These are phyloP conservation scores for Nakazawaea ishiwadae DNA, from an alignment of 805 yeast species.

Conservation along the genomic window DNA sequence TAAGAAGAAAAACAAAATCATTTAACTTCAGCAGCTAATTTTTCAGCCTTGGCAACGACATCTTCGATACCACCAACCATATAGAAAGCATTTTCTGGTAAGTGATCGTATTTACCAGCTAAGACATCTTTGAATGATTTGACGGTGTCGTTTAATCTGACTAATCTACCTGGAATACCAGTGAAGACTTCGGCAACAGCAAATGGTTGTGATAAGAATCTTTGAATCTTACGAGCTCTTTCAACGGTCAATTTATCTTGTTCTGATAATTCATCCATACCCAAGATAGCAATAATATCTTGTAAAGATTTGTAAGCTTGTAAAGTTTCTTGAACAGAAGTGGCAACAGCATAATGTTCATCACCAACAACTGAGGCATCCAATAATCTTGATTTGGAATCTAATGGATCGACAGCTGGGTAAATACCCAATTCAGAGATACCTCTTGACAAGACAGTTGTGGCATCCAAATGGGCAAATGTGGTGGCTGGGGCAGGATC, in stretches of 20 bases:
- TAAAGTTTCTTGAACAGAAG: conserved; percentile 94
- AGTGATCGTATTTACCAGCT: conserved; percentile 97
- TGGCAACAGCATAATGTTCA: conserved; percentile 96
- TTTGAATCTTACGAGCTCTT: conserved; percentile 99
- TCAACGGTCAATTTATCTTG: conserved; percentile 98
- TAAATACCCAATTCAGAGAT: conserved; percentile 99
- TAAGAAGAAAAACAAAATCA: conserved; percentile 1
- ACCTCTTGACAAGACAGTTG: conserved; percentile 99
- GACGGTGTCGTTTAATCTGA: conserved; percentile 93
- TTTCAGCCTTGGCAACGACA: conserved; percentile 97
- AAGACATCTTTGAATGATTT: conserved; percentile 94
- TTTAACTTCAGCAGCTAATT: conserved; percentile 90
- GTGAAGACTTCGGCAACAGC: conserved; percentile 99
- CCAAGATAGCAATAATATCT: conserved; percentile 99
- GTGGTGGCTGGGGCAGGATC: conserved; percentile 99
- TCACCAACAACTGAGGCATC: conserved; percentile 97
- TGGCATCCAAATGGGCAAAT: conserved; percentile 99
- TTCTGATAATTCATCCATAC: conserved; percentile 99
- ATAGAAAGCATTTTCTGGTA: conserved; percentile 99
- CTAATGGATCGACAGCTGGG: conserved; percentile 99
- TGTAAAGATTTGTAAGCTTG: conserved; percentile 99
- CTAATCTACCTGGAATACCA: conserved; percentile 98
- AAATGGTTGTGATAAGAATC: conserved; percentile 99
- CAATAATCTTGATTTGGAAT: conserved; percentile 97
- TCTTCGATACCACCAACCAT: conserved; percentile 99